Conservation (phyloP, 1,284 basidiomycete genomes). For the Mycena sp. region DNA sequence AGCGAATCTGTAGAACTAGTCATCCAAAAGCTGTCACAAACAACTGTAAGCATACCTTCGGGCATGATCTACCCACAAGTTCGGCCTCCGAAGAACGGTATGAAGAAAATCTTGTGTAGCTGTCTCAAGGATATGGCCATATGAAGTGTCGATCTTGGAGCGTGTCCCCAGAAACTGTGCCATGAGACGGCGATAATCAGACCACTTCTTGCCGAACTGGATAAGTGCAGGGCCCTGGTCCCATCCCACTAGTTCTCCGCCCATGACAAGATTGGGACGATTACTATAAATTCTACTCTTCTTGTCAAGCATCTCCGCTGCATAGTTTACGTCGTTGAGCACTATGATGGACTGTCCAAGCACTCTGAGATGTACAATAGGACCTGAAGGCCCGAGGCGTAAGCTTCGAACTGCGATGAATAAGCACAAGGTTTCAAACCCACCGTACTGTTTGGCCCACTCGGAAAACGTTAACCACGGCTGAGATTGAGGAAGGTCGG, state of each 20-base stretch:
- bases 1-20: slow-evolving; percentile 46
- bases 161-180: slow-evolving; percentile 52
- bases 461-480: slow-evolving; percentile 14
- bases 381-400: background rate
- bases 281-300: slow-evolving; percentile 55
- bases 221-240: slow-evolving; percentile 48
- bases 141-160: slow-evolving; percentile 39
- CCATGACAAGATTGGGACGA: slow-evolving; percentile 51
- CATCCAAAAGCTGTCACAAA: background rate
- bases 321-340: slow-evolving; percentile 48
- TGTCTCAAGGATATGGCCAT: slow-evolving; percentile 40
- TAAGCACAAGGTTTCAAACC: background rate
- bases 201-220: slow-evolving; percentile 50
- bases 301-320: slow-evolving; percentile 9
- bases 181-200: slow-evolving; percentile 53
- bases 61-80: slow-evolving; percentile 6
- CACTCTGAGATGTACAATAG: slow-evolving; percentile 1
- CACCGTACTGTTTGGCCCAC: slow-evolving; percentile 18
- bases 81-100: slow-evolving; percentile 11
- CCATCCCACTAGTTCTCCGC: slow-evolving; percentile 57
- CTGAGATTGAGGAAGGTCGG: slow-evolving; percentile 11
- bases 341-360: slow-evolving; percentile 31
- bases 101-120: slow-evolving; percentile 31
- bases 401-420: background rate
- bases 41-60: background rate